These are phyloP conservation scores for Aspergillus tamarii DNA, from an alignment of 2,329 filamentous ascomycete species.

Conservation along the genomic window DNA sequence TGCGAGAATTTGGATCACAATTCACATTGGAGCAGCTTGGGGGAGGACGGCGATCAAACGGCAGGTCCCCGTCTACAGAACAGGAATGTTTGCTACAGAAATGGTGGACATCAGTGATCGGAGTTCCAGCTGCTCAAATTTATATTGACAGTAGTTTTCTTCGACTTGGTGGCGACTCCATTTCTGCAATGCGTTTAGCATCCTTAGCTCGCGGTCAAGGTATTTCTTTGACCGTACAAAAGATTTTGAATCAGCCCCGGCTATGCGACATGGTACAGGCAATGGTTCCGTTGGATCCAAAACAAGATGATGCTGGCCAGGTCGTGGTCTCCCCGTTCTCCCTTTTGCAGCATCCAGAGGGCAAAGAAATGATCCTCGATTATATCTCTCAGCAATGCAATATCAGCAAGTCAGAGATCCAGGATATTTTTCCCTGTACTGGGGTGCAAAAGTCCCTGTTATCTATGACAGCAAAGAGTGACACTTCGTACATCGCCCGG, in stretches of 20 bases:
- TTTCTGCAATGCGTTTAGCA: constrained; percentile 7
- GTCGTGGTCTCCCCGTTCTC: not conserved
- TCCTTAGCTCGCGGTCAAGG: not conserved
- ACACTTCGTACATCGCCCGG: not conserved
- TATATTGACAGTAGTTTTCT: constrained; percentile 1
- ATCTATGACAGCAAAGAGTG: not conserved
- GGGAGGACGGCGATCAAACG: not conserved
- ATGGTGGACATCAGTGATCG: not conserved
- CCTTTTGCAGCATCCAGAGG: not conserved
- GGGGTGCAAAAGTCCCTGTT: not conserved
- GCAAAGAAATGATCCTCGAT: not conserved
- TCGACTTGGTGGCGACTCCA: constrained; percentile 28
- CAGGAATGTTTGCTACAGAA: not conserved
- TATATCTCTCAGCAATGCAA: not conserved
- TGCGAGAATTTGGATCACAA: not conserved
- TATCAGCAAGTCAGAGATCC: not conserved
- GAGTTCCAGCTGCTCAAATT: not conserved
- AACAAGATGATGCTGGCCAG: not conserved
- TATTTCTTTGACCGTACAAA: not conserved
- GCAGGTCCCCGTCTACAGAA: not conserved
- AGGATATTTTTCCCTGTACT: not conserved
- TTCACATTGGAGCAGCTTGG: not conserved
- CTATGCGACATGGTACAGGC: not conserved
- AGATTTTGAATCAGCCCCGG: constrained; percentile 4
- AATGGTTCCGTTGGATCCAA: not conserved